Evolutionary conservation across 805 yeast genomes (phyloP).

Genomic region (Citeromyces matritensis): DNA sequence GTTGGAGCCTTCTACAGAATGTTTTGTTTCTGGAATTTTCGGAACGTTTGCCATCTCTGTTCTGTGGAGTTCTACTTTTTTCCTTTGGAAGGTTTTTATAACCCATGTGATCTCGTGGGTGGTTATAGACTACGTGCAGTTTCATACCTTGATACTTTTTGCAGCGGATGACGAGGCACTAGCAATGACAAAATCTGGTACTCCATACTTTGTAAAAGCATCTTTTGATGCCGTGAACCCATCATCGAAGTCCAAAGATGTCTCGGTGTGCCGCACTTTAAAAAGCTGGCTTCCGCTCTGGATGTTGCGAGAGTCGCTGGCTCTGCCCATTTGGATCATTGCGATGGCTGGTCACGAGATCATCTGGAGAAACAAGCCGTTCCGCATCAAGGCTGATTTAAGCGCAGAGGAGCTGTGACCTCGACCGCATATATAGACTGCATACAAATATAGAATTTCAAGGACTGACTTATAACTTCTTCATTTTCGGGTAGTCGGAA

Average conservation of each 20-base stretch:
- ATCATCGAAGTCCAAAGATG: neutral
- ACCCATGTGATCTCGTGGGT: slow-evolving; percentile 56
- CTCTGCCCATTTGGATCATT: slow-evolving; percentile 70
- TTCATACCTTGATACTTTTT: slow-evolving; percentile 21
- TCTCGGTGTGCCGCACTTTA: neutral
- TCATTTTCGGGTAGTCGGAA: too few species aligned
- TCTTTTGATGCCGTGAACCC: slow-evolving; percentile 3
- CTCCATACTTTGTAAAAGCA: slow-evolving; percentile 7
- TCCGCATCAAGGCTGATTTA: slow-evolving; percentile 54
- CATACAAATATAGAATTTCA: too few species aligned
- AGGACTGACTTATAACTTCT: too few species aligned
- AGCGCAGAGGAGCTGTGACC: slow-evolving; percentile 50
- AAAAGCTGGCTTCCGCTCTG: slow-evolving; percentile 28
- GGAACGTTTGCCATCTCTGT: slow-evolving; percentile 48
- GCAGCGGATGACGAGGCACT: slow-evolving; percentile 1
- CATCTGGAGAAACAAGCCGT: slow-evolving; percentile 72
- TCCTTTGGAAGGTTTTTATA: slow-evolving; percentile 21
- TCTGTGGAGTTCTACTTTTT: slow-evolving; percentile 19
- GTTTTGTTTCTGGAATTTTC: slow-evolving; percentile 46
- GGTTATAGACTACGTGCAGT: slow-evolving; percentile 46
- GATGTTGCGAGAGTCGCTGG: slow-evolving; percentile 57
- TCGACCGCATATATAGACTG: too few species aligned
- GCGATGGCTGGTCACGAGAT: slow-evolving; percentile 69
- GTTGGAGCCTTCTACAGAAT: slow-evolving; percentile 78
- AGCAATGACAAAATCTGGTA: neutral